A percentile compares a stretch with the other conserved stretches of the same genome.
Conservation (phyloP, 352 stramenopile species). For the Blastocystis sp. region DNA sequence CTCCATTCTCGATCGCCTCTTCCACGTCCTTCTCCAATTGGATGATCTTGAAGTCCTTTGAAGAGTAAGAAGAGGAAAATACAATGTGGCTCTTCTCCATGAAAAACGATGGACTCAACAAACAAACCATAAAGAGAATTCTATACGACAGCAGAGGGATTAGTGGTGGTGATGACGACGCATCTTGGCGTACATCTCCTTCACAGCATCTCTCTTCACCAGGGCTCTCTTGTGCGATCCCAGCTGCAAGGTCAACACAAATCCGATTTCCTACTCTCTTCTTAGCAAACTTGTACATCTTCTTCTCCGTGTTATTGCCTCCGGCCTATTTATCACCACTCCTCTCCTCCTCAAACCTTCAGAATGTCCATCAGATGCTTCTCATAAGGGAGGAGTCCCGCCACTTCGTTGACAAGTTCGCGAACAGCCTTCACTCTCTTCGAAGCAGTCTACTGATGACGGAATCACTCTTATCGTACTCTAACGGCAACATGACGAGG, state of each 20-base stretch:
- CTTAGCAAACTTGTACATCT: slow-evolving; percentile 38
- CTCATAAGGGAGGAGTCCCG: slow-evolving; percentile 39
- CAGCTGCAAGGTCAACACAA: background rate
- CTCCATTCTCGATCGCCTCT: background rate
- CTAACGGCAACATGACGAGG: background rate
- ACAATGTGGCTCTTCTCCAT: background rate
- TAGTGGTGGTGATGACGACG: slow-evolving; percentile 51
- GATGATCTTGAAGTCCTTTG: background rate
- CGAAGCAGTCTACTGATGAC: background rate
- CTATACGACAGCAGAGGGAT: background rate
- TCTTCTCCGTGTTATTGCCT: slow-evolving; percentile 56
- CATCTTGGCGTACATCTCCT: slow-evolving; percentile 1
- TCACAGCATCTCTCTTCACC: slow-evolving; percentile 46
- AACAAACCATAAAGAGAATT: background rate
- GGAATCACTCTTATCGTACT: background rate
- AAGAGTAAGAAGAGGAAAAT: background rate
- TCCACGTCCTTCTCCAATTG: background rate
- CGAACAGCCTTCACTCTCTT: slow-evolving; percentile 48
- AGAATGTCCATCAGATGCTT: slow-evolving; percentile 56
- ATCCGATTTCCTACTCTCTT: background rate
- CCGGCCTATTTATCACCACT: background rate
- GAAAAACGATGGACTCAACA: background rate
- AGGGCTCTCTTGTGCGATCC: slow-evolving; percentile 46
- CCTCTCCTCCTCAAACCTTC: background rate
- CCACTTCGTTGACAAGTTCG: slow-evolving; percentile 35